These are phyloP conservation scores for Dendrocalamus latiflorus DNA, from an alignment of 202 grass and related monocot species.

Conservation along the genomic window DNA sequence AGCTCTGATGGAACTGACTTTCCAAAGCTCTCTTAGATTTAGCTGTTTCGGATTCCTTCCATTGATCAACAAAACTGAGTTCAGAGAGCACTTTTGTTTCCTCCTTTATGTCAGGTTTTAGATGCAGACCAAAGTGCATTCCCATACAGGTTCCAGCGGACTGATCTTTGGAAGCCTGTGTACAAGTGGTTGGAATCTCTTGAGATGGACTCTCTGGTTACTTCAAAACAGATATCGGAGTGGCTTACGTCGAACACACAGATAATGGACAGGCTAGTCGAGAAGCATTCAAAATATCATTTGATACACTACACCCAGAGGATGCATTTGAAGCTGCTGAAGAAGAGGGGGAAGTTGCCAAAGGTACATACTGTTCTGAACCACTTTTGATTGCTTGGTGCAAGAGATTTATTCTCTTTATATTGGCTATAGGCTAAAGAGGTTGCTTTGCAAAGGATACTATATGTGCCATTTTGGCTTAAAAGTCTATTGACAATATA, in stretches of 20 bases:
- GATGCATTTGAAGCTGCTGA: constrained; percentile 93
- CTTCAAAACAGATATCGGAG: constrained; percentile 69
- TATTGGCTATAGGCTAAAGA: constrained; percentile 7
- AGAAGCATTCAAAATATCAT: constrained; percentile 96
- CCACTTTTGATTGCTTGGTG: constrained; percentile 1
- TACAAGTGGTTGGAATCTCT: constrained; percentile 83
- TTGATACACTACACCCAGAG: constrained; percentile 94
- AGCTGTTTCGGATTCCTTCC: background rate
- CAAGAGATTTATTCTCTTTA: background rate
- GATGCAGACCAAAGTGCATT: constrained; percentile 68
- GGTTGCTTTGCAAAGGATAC: background rate
- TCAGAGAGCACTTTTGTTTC: background rate
- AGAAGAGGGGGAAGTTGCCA: constrained; percentile 86
- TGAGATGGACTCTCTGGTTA: constrained; percentile 63
- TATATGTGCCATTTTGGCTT: background rate
- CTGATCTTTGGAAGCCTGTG: constrained; percentile 90
- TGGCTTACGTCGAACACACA: constrained; percentile 69
- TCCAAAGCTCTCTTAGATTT: background rate
- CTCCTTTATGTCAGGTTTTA: constrained; percentile 35
- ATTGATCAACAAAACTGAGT: background rate
- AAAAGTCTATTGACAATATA: background rate
- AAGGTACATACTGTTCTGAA: constrained; percentile 56
- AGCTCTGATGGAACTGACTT: background rate
- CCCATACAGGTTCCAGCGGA: constrained; percentile 86
- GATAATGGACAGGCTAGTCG: constrained; percentile 60